These are phyloP conservation scores for Tuber calosporum DNA, from an alignment of 495 filamentous ascomycete genomes.

Conservation along the genomic window DNA sequence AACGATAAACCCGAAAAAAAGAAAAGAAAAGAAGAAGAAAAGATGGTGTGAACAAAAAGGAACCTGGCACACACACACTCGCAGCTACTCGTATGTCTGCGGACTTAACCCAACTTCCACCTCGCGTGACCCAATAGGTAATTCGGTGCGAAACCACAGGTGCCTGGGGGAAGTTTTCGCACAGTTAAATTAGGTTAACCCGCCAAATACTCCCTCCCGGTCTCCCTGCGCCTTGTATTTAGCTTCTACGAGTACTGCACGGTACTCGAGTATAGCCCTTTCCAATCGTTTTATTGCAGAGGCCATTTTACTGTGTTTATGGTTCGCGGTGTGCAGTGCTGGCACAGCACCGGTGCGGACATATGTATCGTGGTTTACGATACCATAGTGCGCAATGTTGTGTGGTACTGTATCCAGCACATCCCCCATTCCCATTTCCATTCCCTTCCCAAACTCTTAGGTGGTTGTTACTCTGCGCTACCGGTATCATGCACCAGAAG, in stretches of 20 bases:
- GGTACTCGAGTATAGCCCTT: no score
- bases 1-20: not conserved
- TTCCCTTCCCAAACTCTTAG: no score
- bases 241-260: no score
- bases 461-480: no score
- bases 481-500: not conserved
- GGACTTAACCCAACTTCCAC: conserved; percentile 23
- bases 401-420: no score
- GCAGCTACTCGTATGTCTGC: conserved; percentile 27
- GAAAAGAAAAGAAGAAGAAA: not conserved
- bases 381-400: not conserved
- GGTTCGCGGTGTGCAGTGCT: not conserved
- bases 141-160: conserved; percentile 24
- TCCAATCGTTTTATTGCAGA: no score
- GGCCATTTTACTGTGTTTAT: not conserved
- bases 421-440: no score
- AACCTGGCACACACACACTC: conserved; percentile 34
- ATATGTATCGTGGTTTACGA: no score
- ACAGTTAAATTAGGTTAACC: no score
- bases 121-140: conserved; percentile 35
- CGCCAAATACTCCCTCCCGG: no score
- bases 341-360: no score
- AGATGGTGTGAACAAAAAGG: conserved; percentile 31
- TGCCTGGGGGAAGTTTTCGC: no score
- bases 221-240: not conserved